Evolutionary conservation across 768 basidiomycete genomes (phyloP).

Genomic region (Suillus decipiens): DNA sequence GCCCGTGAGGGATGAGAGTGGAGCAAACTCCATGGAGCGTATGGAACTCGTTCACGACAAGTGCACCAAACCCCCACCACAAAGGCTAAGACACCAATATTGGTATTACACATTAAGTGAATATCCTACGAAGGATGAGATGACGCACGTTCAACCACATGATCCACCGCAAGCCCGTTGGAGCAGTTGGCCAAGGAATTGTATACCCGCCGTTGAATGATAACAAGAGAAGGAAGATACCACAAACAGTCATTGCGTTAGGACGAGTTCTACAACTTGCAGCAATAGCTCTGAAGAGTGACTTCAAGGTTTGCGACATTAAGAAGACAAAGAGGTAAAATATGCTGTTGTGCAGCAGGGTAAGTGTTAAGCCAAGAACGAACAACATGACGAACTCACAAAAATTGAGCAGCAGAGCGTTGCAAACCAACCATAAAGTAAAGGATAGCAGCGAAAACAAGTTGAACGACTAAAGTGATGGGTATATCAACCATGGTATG

Average conservation of each 20-base stretch:
- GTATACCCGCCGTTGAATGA: too few species aligned
- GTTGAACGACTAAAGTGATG: conserved; percentile 37
- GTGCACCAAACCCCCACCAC: conserved; percentile 52
- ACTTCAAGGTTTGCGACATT: conserved; percentile 67
- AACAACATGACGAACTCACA: conserved; percentile 43
- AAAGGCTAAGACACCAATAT: too few species aligned
- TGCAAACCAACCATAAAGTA: conserved; percentile 68
- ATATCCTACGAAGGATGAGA: too few species aligned
- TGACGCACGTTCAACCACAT: too few species aligned
- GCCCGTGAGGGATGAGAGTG: conserved; percentile 58
- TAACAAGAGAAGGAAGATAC: too few species aligned
- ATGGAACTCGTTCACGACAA: conserved; percentile 85
- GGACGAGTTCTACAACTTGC: conserved; percentile 49
- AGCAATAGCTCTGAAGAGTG: conserved; percentile 70
- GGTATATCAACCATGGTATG: conserved; percentile 49
- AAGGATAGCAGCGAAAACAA: conserved; percentile 40
- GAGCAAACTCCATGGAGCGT: conserved; percentile 63
- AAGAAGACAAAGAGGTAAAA: conserved; percentile 61
- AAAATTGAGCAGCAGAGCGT: conserved; percentile 57
- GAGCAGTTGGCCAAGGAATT: too few species aligned
- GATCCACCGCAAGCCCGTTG: too few species aligned
- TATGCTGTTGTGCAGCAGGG: conserved; percentile 37
- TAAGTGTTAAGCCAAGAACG: conserved; percentile 10
- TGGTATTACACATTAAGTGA: too few species aligned
- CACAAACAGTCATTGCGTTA: too few species aligned